These are phyloP conservation scores for Tephrocybe sp. DNA, from an alignment of 768 basidiomycete species.

Conservation along the genomic window DNA sequence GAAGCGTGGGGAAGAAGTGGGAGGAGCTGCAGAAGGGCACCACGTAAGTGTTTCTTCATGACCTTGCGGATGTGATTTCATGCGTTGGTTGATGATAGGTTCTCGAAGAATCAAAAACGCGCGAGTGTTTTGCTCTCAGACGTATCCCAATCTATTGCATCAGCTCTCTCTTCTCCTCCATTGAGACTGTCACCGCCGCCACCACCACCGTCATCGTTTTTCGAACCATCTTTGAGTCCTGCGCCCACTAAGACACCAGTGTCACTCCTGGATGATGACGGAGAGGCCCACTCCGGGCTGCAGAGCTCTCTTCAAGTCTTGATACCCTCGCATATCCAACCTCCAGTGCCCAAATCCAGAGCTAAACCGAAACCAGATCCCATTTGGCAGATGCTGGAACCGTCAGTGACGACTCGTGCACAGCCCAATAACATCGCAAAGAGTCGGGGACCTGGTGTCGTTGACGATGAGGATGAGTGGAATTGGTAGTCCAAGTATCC, in stretches of 20 bases:
- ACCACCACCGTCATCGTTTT: constrained; percentile 15
- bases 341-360: neutral
- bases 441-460: too few relatives aligned
- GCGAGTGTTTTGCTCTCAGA: constrained; percentile 66
- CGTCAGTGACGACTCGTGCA: neutral
- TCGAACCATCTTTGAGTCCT: constrained; percentile 15
- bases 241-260: constrained; percentile 13
- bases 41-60: constrained; percentile 44
- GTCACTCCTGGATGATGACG: constrained; percentile 42
- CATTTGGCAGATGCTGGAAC: neutral
- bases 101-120: constrained; percentile 65
- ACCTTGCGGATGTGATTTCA: neutral
- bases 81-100: constrained; percentile 36
- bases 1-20: constrained; percentile 58
- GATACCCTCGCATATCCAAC: constrained; percentile 31
- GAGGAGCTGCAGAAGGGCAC: constrained; percentile 52
- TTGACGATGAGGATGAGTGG: constrained; percentile 55
- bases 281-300: constrained; percentile 23
- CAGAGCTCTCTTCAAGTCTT: constrained; percentile 27
- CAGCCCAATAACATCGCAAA: too few relatives aligned
- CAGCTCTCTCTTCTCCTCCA: constrained; percentile 40
- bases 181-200: constrained; percentile 20
- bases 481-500: too few relatives aligned
- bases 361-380: neutral
- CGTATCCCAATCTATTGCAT: constrained; percentile 54